Base-by-base conservation (phyloP, 108 stramenopile genomes). In the Nannochloropsis oceanica region DNA sequence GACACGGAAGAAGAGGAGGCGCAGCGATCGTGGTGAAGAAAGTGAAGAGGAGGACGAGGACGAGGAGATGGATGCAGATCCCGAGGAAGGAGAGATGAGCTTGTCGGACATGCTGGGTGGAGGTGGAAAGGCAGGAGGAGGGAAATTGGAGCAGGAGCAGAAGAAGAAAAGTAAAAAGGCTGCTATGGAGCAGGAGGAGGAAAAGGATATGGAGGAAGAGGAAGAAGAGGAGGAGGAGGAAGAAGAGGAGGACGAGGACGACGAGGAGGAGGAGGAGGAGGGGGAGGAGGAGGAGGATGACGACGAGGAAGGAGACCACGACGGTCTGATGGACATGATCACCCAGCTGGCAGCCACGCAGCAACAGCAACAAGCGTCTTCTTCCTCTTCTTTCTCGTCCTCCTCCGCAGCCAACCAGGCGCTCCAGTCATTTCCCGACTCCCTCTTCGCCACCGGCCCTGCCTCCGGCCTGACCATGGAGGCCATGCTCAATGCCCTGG, bases 401-500 rank as follows among this genome's bases (percentile, higher is more conserved):
- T 22, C 42, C 81, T 82, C 11, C 81, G n/a, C 18, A 20, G 81
- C 42, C n/a, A 42, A 43, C 24, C 42, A 42, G 22, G 81, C 22
- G 9, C 43, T 43, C 81, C 42, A 42, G 22, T 18, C 22, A 8
- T 24, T 43, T 24, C 43, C 81, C 81, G 34, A 42, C n/a, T 82
- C 34, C 24, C 43, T 42, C 85, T 26, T 18, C 83, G 81, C 80
- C 13, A 20, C 84, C 59, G 42, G 13, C n/a, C 26, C 86, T 1
- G 42, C 85, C 14, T 27, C 25, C 5, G 86, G 86, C n/a, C 86
- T 96, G 22, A 95, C 95, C 10, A 79, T 97, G 83, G 95, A 95
- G 86, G 92, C 93, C 42, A 85, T 98, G 81, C 93, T 96, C 91
- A 92, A 91, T 46, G 91, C 93, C 20, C 88, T 98, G 25, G 85